These are phyloP conservation scores for Boletales sp. DNA, from an alignment of 768 basidiomycete species.

Conservation along the genomic window DNA sequence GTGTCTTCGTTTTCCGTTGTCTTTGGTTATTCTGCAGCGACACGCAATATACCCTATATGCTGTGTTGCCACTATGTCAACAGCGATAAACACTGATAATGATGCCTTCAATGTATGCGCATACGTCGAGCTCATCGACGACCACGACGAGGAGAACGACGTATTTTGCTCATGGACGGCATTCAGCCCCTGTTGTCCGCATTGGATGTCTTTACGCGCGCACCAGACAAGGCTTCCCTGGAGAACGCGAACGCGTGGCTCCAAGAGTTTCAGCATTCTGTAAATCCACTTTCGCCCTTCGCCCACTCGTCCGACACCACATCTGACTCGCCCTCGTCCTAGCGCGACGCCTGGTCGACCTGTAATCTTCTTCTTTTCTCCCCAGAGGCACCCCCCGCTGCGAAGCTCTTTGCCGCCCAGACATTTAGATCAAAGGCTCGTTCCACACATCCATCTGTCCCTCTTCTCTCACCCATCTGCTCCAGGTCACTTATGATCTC, in stretches of 20 bases:
- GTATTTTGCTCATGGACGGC: slow-evolving; percentile 49
- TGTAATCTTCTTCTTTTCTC: slow-evolving; percentile 89
- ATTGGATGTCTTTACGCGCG: slow-evolving; percentile 73
- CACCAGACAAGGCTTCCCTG: slow-evolving; percentile 79
- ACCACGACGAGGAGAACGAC: slow-evolving; percentile 15
- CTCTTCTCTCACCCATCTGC: slow-evolving; percentile 31
- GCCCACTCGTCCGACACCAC: slow-evolving; percentile 49
- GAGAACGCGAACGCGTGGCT: slow-evolving; percentile 93
- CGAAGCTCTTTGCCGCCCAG: slow-evolving; percentile 93
- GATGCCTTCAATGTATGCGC: not conserved
- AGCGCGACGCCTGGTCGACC: slow-evolving; percentile 96
- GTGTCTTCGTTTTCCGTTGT: slow-evolving; percentile 5
- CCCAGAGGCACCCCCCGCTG: slow-evolving; percentile 70
- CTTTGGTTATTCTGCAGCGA: slow-evolving; percentile 5
- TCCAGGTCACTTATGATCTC: slow-evolving; percentile 92
- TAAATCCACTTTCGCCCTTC: slow-evolving; percentile 80
- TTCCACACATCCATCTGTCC: slow-evolving; percentile 7
- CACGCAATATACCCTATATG: slow-evolving; percentile 31
- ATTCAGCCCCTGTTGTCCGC: slow-evolving; percentile 72
- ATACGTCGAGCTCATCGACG: not conserved
- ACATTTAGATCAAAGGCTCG: slow-evolving; percentile 92
- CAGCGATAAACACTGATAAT: slow-evolving; percentile 30
- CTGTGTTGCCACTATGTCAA: slow-evolving; percentile 33
- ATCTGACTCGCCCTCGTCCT: slow-evolving; percentile 67
- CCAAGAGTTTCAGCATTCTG: slow-evolving; percentile 98